Evolutionary conservation across 23 red algal species (phyloP), one percentile per base, ranked within the genome.

Genomic region (Agarophyton chilense): DNA sequence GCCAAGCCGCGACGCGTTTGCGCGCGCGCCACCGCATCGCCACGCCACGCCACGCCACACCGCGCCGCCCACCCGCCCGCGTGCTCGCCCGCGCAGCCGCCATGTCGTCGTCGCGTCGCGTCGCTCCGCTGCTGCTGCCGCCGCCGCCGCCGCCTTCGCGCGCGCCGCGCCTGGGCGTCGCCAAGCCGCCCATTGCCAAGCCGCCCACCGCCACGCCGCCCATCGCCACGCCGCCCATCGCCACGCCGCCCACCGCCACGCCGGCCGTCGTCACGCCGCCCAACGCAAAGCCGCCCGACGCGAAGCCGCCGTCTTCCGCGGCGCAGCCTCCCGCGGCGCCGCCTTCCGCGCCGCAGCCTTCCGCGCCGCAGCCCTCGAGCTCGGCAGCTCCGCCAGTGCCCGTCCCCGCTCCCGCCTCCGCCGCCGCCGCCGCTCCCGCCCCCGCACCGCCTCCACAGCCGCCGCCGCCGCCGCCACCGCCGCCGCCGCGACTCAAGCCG

Each of bases 31-130:
- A 36, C 77, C 56, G n/a, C 14, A 6, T 3, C 39, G 52, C 52
- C 61, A 36, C 28, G 61, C 12, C 55, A 19, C 41, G 10, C 72
- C 11, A 24, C 82, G 41, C 60, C 57, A 41, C 82, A 60, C 52
- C 80, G 61, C 61, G 70, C 70, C 6, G 80, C 80, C 35, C 80
- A 57, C 64, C 32, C 64, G 64, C 55, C 55, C 55, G 55, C 21
- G 55, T 4, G 10, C 3, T 2, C 52, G 52, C 2, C 8, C 17
- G 22, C 16, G 52, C 16, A 21, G 52, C 56, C 56, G 56, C 56
- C 21, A 21, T 25, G 22, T 8, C 24, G 56, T 25, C 56, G 21
- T 25, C 56, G 60, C 5, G 2, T 2, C 60, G 32, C 60, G 60
- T 36, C 31, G 60, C 60, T 11, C 7, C 21, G 29, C 60, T 31